Evolutionary conservation across 345 rosid genomes (phyloP).

Genomic region (Bruguiera sexangula): DNA sequence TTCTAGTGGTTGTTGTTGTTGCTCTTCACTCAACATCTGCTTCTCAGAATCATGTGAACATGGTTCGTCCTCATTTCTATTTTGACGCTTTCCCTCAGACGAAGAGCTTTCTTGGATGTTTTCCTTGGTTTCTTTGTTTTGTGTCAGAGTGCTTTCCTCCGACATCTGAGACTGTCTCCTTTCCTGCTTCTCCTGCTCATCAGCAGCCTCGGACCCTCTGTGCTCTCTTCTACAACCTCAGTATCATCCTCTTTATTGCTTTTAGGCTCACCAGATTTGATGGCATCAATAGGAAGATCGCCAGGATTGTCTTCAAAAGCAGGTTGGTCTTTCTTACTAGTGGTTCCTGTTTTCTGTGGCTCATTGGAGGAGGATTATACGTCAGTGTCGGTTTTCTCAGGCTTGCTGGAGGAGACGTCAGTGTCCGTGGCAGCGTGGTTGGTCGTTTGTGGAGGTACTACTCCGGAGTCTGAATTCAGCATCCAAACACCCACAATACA

Average conservation of each 20-base stretch:
- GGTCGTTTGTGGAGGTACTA: slow-evolving; percentile 45
- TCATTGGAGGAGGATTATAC: background rate
- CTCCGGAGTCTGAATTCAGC: slow-evolving; percentile 49
- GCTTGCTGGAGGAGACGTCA: background rate
- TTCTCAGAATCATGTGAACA: background rate
- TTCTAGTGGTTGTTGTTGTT: slow-evolving; percentile 4
- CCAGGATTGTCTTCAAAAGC: slow-evolving; percentile 79
- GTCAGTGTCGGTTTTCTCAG: slow-evolving; percentile 12
- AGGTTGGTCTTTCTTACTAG: slow-evolving; percentile 21
- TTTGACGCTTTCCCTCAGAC: slow-evolving; percentile 6
- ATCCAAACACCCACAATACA: slow-evolving; percentile 80
- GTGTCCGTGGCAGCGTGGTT: slow-evolving; percentile 21
- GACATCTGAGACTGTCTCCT: slow-evolving; percentile 35
- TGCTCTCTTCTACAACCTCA: slow-evolving; percentile 16
- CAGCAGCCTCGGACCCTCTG: slow-evolving; percentile 28
- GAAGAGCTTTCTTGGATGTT: background rate
- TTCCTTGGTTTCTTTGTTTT: slow-evolving; percentile 6
- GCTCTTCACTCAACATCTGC: background rate
- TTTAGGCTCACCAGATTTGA: slow-evolving; percentile 58
- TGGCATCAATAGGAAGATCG: slow-evolving; percentile 74
- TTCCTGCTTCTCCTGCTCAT: slow-evolving; percentile 37
- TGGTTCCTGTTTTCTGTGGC: slow-evolving; percentile 8
- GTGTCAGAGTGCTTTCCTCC: slow-evolving; percentile 30
- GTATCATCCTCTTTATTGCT: background rate
- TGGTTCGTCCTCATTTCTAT: background rate